Evolutionary conservation across 768 basidiomycete species (phyloP).

Genomic region (Leccinum disarticulatum): DNA sequence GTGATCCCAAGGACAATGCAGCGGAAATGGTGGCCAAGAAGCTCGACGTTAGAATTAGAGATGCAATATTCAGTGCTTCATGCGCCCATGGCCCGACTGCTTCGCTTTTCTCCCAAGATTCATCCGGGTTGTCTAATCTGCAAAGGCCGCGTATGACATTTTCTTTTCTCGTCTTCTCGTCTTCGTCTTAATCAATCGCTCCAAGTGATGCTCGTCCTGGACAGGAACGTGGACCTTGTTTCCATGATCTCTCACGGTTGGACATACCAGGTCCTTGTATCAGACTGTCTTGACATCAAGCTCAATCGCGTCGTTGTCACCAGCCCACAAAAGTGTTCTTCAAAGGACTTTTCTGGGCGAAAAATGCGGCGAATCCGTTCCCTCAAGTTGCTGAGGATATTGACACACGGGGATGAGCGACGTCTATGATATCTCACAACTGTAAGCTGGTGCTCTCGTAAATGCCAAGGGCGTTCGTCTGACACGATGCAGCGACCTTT

Average conservation of each 20-base stretch:
- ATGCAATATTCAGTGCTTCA: slow-evolving; percentile 72
- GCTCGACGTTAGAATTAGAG: slow-evolving; percentile 88
- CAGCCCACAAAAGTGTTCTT: slow-evolving; percentile 70
- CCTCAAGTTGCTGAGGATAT: slow-evolving; percentile 99
- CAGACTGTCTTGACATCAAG: slow-evolving; percentile 96
- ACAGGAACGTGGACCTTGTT: slow-evolving; percentile 92
- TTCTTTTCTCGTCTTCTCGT: not conserved
- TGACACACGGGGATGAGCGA: slow-evolving; percentile 93
- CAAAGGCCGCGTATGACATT: slow-evolving; percentile 76
- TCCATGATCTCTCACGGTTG: slow-evolving; percentile 95
- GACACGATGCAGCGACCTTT: slow-evolving; percentile 59
- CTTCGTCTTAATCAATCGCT: slow-evolving; percentile 10
- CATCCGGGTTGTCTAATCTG: slow-evolving; percentile 79
- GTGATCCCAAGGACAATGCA: slow-evolving; percentile 92
- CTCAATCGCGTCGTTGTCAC: slow-evolving; percentile 90
- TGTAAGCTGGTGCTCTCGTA: slow-evolving; percentile 51
- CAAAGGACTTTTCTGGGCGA: slow-evolving; percentile 98
- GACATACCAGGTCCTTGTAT: slow-evolving; percentile 98
- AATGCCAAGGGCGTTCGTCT: slow-evolving; percentile 5
- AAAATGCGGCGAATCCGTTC: slow-evolving; percentile 94
- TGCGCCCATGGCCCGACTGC: slow-evolving; percentile 54
- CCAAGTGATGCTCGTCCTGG: slow-evolving; percentile 87
- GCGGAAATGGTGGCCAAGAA: slow-evolving; percentile 99
- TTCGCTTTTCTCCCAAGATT: slow-evolving; percentile 76
- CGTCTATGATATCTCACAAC: slow-evolving; percentile 90